These are phyloP conservation scores for Litsea cubeba DNA, from an alignment of 164 flowering plant species.

Conservation along the genomic window DNA sequence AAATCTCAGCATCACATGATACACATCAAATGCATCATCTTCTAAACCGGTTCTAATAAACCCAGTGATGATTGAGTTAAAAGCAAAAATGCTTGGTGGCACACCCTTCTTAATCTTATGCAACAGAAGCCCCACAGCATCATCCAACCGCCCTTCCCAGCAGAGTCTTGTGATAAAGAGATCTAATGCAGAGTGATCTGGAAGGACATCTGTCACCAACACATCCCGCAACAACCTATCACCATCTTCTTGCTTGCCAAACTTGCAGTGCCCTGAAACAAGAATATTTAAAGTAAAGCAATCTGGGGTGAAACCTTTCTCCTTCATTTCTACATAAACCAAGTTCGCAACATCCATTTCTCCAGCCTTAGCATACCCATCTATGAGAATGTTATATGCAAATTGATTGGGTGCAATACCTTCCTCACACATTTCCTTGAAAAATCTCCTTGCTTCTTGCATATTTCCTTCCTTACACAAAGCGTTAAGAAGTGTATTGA, in stretches of 20 bases:
- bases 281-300: slow-evolving; percentile 67
- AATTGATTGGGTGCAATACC: slow-evolving; percentile 45
- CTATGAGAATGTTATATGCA: slow-evolving; percentile 58
- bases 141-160: slow-evolving; percentile 71
- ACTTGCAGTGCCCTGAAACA: slow-evolving; percentile 57
- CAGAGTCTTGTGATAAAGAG: slow-evolving; percentile 56
- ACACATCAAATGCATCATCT: slow-evolving; percentile 56
- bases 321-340: slow-evolving; percentile 65
- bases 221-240: slow-evolving; percentile 48
- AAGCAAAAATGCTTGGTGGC: slow-evolving; percentile 57
- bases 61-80: slow-evolving; percentile 77
- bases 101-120: slow-evolving; percentile 66
- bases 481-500: slow-evolving; percentile 57
- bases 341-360: slow-evolving; percentile 52
- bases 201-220: slow-evolving; percentile 27
- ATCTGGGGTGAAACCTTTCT: slow-evolving; percentile 58
- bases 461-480: slow-evolving; percentile 75
- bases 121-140: slow-evolving; percentile 48
- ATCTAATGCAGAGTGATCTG: slow-evolving; percentile 42
- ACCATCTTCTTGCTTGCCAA: slow-evolving; percentile 52
- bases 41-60: slow-evolving; percentile 58
- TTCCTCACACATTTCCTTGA: slow-evolving; percentile 36
- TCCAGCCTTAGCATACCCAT: slow-evolving; percentile 80
- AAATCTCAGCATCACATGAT: slow-evolving; percentile 47
- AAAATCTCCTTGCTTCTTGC: slow-evolving; percentile 52